Percentiles rank a stretch among this genome's conserved stretches.
These are phyloP conservation scores for Dictyostelium purpureum DNA, from an alignment of 78 protist genomes.

Conservation along the genomic window DNA sequence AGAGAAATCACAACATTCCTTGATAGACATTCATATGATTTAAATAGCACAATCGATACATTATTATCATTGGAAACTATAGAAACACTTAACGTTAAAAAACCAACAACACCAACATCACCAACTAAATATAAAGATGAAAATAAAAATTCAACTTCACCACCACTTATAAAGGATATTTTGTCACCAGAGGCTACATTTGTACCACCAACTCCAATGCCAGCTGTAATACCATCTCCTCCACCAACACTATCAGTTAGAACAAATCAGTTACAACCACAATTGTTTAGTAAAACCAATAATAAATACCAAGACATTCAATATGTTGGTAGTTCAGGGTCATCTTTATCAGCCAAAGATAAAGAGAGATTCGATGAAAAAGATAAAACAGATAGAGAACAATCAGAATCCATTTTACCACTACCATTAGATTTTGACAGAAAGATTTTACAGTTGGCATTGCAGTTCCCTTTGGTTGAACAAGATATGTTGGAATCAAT, in stretches of 20 bases:
- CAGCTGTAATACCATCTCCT: background rate
- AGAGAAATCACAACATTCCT: background rate
- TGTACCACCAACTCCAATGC: background rate
- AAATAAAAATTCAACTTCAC: background rate
- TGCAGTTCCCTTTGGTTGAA: constrained; percentile 34
- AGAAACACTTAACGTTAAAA: background rate
- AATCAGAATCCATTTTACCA: background rate
- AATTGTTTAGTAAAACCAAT: too few species aligned
- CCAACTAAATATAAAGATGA: background rate
- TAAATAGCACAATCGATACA: background rate
- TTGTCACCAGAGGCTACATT: background rate
- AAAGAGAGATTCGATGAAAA: background rate
- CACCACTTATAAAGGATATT: background rate
- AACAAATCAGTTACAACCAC: background rate
- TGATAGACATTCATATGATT: background rate
- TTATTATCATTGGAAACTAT: background rate
- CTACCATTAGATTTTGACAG: background rate
- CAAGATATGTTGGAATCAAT: background rate
- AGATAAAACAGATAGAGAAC: background rate
- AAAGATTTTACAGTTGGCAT: background rate
- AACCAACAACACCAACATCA: background rate
- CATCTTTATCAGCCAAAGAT: background rate
- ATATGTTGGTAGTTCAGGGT: background rate
- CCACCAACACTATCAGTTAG: background rate
- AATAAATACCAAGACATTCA: background rate